phyloP scores from a whole-genome alignment of 2,329 filamentous ascomycete genomes.

The Fonsecaea pugnacius region DNA sequence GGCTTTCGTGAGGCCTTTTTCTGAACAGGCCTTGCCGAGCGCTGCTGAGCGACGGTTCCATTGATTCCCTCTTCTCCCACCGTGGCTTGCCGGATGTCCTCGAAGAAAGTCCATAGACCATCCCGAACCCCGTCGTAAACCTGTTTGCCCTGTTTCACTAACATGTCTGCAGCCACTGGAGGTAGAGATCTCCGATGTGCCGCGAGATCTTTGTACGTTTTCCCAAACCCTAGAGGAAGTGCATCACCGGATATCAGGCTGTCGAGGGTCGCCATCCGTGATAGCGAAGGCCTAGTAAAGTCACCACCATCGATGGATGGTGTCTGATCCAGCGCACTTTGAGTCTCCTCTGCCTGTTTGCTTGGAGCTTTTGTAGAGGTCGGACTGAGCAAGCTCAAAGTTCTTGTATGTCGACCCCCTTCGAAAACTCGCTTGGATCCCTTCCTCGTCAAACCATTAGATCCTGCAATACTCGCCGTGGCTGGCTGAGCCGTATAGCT shows the following conservation, averaged over 20 bases:
- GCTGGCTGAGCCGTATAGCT: conserved; percentile 4
- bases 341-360: background rate
- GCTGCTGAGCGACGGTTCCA: conserved; percentile 43
- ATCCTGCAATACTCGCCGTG: conserved; percentile 1
- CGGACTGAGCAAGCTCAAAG: conserved; percentile 73
- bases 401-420: conserved; percentile 63
- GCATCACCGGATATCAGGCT: conserved; percentile 34
- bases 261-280: conserved; percentile 32
- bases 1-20: conserved; percentile 49
- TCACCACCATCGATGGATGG: conserved; percentile 4
- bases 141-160: conserved; percentile 68
- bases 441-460: conserved; percentile 32
- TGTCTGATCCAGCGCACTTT: background rate
- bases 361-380: conserved; percentile 17
- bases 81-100: conserved; percentile 92
- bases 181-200: conserved; percentile 50
- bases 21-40: conserved; percentile 40
- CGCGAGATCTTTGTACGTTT: conserved; percentile 44
- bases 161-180: conserved; percentile 54
- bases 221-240: conserved; percentile 35
- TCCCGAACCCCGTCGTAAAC: conserved; percentile 87
- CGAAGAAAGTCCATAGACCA: conserved; percentile 90
- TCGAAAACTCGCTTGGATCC: conserved; percentile 67
- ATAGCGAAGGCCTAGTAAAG: conserved; percentile 13
- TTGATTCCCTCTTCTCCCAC: conserved; percentile 88